Evolutionary conservation across 139 green algal genomes (phyloP), one percentile per base, ranked within the genome.

Genomic region (Tetraselmis striata): DNA sequence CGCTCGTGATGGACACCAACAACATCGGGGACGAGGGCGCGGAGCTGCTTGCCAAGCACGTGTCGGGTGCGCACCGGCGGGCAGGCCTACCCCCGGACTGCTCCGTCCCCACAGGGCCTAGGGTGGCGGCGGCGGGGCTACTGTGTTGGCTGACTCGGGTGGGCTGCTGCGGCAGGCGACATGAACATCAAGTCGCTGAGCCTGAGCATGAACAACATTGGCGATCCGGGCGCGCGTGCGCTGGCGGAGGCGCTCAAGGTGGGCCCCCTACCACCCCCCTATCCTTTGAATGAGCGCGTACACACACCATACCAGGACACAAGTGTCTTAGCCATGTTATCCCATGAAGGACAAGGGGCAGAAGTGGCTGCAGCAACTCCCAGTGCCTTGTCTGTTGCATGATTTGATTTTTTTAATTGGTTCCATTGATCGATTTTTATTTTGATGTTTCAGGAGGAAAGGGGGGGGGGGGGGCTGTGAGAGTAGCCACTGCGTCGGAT

Each of bases 201-300:
- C 76, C 85, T 95, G 1, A 85, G 75, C 26, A 74, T 76, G 76
- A 95, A 96, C 87, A 91, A 89, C 79, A 93, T 96, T 76, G 87
- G 89, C 2, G 91, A 97, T 85, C 75, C 77, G n/a, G 94, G 94
- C 25, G 93, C 93, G 28, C 84, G 85, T 18, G 93, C 94, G 0
- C 81, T 99, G 45, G 96, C 95, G 18, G 96, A 98, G 83, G 93
- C 93, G 77, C 86, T 99, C 26, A 97, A 96, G 88, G 88, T 92
- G 59, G 24, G 59, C 59, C 30, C 22, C 0, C 23, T 18, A 1
- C 30, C 23, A 29, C 30, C 25, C 81, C 90, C 84, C 58, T 81
- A 58, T 76, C 30, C 27, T 67, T 27, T 25, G 82, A 84, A 0
- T 85, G 82, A 22, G 85, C 83, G 24, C 87, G 87, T 79, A 89